These are phyloP conservation scores for Yamadazyma olivae DNA, from an alignment of 805 yeast genomes.

Conservation along the genomic window DNA sequence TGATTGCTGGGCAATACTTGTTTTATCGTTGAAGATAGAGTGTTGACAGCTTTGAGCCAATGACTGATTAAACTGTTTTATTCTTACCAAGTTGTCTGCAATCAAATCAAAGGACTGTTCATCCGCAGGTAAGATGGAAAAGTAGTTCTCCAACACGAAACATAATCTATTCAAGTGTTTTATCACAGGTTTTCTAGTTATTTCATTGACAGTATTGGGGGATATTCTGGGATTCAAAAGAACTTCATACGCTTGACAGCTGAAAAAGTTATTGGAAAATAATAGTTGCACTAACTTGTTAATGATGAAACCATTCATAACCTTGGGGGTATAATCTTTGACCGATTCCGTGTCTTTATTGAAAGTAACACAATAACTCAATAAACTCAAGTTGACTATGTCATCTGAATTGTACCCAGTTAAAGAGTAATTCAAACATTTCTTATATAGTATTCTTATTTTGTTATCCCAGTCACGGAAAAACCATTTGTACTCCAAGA, in stretches of 20 bases:
- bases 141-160: constrained; percentile 38
- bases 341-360: constrained; percentile 20
- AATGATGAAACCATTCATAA: constrained; percentile 18
- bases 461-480: constrained; percentile 35
- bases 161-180: constrained; percentile 51
- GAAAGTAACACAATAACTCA: constrained; percentile 32
- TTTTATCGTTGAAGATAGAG: constrained; percentile 14
- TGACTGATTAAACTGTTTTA: constrained; percentile 27
- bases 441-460: constrained; percentile 24
- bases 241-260: constrained; percentile 12
- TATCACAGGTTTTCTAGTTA: constrained; percentile 33
- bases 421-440: constrained; percentile 22
- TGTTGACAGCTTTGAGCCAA: constrained; percentile 15
- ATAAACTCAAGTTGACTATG: constrained; percentile 26
- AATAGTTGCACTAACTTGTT: constrained; percentile 18
- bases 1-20: constrained; percentile 8
- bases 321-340: constrained; percentile 14
- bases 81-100: constrained; percentile 15
- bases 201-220: neutral
- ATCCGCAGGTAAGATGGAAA: constrained; percentile 15
- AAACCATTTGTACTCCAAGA: constrained; percentile 26
- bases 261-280: constrained; percentile 13
- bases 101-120: constrained; percentile 17
- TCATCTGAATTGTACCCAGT: constrained; percentile 19
- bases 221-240: constrained; percentile 11